Conservation (phyloP, 1,284 basidiomycete species). For the Xerocomus nothofagi region DNA sequence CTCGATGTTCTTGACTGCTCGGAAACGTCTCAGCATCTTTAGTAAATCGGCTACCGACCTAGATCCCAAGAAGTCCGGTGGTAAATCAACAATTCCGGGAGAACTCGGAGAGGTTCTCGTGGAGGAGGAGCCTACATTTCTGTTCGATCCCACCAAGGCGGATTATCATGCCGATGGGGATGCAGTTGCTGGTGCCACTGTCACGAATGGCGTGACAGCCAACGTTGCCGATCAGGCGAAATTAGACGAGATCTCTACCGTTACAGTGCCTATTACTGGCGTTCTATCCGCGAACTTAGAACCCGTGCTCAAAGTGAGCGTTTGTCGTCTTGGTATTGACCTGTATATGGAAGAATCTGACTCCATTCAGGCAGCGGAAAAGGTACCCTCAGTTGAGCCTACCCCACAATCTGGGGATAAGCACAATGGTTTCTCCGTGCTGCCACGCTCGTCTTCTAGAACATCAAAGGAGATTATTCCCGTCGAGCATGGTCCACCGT, state of each 20-base stretch:
- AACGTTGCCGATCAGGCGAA: constrained; percentile 11
- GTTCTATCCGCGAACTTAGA: not conserved
- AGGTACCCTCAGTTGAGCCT: constrained; percentile 24
- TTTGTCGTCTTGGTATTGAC: constrained; percentile 8
- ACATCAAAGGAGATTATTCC: constrained; percentile 9
- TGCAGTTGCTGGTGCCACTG: constrained; percentile 5
- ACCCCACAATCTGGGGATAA: constrained; percentile 12
- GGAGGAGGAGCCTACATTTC: constrained; percentile 43
- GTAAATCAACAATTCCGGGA: constrained; percentile 45
- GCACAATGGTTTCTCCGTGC: not conserved
- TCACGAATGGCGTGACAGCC: constrained; percentile 7
- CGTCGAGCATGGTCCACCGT: constrained; percentile 8
- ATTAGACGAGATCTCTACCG: constrained; percentile 2
- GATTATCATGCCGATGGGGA: constrained; percentile 20
- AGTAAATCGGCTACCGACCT: constrained; percentile 30
- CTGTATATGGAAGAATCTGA: constrained; percentile 3
- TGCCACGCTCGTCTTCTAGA: not conserved
- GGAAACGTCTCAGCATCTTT: constrained; percentile 63
- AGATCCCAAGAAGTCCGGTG: constrained; percentile 36
- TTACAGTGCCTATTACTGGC: not conserved
- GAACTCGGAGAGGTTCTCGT: constrained; percentile 65
- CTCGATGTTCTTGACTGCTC: constrained; percentile 44
- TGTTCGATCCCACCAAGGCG: constrained; percentile 2
- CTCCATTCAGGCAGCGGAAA: not conserved
- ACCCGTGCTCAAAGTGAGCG: constrained; percentile 18